These are phyloP conservation scores for Chondrus crispus DNA, from an alignment of 23 red algal genomes.

Conservation along the genomic window DNA sequence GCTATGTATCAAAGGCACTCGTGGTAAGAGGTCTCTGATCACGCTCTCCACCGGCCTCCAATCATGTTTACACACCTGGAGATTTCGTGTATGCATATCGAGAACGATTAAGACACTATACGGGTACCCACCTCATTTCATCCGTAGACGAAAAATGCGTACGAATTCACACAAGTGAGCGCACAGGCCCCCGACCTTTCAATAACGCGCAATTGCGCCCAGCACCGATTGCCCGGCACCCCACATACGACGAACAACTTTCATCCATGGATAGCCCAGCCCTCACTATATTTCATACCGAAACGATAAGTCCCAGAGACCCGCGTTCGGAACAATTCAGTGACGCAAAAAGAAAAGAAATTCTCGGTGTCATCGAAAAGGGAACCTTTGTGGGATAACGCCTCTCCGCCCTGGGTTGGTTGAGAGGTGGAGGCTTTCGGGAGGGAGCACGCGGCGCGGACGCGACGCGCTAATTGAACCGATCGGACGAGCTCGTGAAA, in stretches of 20 bases:
- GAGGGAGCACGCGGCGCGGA: too few relatives aligned
- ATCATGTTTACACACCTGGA: not conserved
- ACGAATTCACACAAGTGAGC: not conserved
- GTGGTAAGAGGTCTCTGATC: not conserved
- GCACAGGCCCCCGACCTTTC: not conserved
- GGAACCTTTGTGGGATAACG: too few relatives aligned
- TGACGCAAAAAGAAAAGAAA: too few relatives aligned
- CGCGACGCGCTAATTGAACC: too few relatives aligned
- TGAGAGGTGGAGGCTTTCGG: too few relatives aligned
- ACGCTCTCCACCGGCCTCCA: not conserved
- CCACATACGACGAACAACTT: not conserved
- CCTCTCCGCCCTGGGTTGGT: too few relatives aligned
- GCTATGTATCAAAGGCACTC: not conserved
- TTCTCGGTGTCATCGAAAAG: too few relatives aligned
- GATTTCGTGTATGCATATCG: not conserved
- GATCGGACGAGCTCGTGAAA: too few relatives aligned
- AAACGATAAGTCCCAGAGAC: too few relatives aligned
- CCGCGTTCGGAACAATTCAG: too few relatives aligned
- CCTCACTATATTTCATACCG: too few relatives aligned
- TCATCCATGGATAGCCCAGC: too few relatives aligned
- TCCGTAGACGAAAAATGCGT: not conserved
- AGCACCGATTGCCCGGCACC: not conserved
- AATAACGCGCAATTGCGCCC: not conserved
- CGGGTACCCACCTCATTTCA: not conserved
- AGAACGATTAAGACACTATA: not conserved